These are phyloP conservation scores for Plantago coronopus DNA, from an alignment of 305 asterid genomes.

Conservation along the genomic window DNA sequence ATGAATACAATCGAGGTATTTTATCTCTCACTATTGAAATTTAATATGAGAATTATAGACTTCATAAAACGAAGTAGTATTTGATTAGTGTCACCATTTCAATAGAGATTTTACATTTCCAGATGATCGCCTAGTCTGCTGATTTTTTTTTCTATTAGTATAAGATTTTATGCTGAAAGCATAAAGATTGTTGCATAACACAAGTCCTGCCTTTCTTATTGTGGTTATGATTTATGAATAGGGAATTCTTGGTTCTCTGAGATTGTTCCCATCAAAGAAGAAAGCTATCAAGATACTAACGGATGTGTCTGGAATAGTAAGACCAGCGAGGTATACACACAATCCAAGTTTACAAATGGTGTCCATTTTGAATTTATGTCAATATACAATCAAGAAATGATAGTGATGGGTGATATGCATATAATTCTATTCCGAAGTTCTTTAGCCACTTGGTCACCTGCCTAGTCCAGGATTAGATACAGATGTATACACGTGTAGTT, in stretches of 20 bases:
- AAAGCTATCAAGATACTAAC: conserved; percentile 34
- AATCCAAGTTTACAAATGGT: not conserved
- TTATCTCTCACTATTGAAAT: not conserved
- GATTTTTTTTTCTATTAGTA: too few relatives aligned
- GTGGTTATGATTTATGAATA: conserved; percentile 16
- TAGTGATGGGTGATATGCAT: not conserved
- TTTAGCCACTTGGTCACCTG: not conserved
- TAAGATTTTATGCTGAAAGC: not conserved
- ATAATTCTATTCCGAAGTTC: not conserved
- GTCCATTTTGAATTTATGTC: not conserved
- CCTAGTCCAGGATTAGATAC: not conserved
- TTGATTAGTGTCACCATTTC: too few relatives aligned
- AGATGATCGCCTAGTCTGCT: too few relatives aligned
- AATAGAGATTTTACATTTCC: too few relatives aligned
- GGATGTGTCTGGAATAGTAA: conserved; percentile 41
- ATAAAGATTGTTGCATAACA: not conserved
- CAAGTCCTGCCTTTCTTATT: not conserved
- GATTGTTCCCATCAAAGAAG: conserved; percentile 38
- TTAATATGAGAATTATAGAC: not conserved
- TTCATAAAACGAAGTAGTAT: too few relatives aligned
- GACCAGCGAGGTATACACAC: conserved; percentile 35
- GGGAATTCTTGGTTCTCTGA: conserved; percentile 38
- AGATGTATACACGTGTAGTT: not conserved
- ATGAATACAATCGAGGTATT: conserved; percentile 69
- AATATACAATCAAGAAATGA: not conserved